phyloP scores from a whole-genome alignment of 164 flowering plant species.

The Berberis thunbergii region DNA sequence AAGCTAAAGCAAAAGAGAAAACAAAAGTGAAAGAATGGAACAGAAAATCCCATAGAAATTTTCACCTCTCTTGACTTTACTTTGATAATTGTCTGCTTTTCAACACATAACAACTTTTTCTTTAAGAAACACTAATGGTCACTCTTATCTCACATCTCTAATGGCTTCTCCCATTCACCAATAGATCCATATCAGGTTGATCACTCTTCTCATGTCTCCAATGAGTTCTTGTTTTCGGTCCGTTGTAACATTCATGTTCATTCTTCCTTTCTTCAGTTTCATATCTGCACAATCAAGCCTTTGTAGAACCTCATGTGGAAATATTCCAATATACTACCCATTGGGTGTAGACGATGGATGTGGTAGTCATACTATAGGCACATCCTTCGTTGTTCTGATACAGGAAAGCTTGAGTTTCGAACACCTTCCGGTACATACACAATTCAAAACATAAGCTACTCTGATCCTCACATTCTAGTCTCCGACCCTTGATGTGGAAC shows the following conservation, averaged over 20 bases:
- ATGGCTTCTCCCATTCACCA: not conserved
- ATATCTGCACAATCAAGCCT: conserved; percentile 32
- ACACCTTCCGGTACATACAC: conserved; percentile 84
- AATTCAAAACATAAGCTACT: conserved; percentile 46
- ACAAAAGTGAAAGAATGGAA: not conserved
- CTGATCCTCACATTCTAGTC: conserved; percentile 76
- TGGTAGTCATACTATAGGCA: conserved; percentile 72
- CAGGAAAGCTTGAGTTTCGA: conserved; percentile 46
- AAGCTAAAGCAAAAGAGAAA: not conserved
- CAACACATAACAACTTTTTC: not conserved
- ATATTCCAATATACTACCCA: conserved; percentile 74
- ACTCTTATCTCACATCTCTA: not conserved
- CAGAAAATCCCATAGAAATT: not conserved
- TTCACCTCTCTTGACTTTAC: not conserved
- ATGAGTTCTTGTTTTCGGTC: conserved; percentile 2
- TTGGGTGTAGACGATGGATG: conserved; percentile 93
- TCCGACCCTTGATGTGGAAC: conserved; percentile 79
- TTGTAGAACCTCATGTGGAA: conserved; percentile 68
- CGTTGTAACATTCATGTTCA: conserved; percentile 2
- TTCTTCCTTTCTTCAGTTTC: conserved; percentile 10
- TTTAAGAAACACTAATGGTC: not conserved
- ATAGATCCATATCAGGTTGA: not conserved
- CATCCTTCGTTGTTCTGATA: conserved; percentile 54
- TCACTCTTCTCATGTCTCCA: conserved; percentile 1
- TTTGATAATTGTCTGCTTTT: no score